Evolutionary conservation across 2,329 filamentous ascomycete genomes (phyloP).

Genomic region (Acrodontium crateriforme): DNA sequence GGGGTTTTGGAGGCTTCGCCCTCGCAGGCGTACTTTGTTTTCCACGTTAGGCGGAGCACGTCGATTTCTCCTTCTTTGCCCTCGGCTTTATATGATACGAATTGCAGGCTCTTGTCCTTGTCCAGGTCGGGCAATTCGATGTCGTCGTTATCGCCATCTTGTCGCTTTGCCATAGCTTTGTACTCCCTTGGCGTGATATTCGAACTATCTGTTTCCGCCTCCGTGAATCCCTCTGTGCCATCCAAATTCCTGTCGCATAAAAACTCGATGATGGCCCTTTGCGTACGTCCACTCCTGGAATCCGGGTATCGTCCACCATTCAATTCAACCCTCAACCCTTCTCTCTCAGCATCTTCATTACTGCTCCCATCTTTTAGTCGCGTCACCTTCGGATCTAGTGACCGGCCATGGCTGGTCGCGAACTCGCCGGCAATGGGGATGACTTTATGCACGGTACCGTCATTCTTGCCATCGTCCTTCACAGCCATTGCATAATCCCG

Average conservation of each 20-base stretch:
- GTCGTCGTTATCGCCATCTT: constrained; percentile 21
- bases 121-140: constrained; percentile 29
- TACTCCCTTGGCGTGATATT: too few species aligned
- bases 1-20: constrained; percentile 31
- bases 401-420: constrained; percentile 40
- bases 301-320: constrained; percentile 41
- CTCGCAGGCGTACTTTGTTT: constrained; percentile 77
- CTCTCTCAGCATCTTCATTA: constrained; percentile 49
- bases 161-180: constrained; percentile 36
- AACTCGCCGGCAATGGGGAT: constrained; percentile 66
- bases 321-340: constrained; percentile 60
- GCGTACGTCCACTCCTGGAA: constrained; percentile 39
- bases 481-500: constrained; percentile 38
- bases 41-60: constrained; percentile 67
- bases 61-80: constrained; percentile 43
- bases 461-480: constrained; percentile 31
- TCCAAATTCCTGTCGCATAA: constrained; percentile 60
- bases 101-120: constrained; percentile 52
- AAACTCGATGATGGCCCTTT: constrained; percentile 74
- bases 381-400: constrained; percentile 52
- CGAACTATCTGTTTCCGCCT: constrained; percentile 38
- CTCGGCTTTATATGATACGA: constrained; percentile 55
- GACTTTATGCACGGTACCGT: constrained; percentile 40
- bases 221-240: constrained; percentile 58
- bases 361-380: constrained; percentile 52